Evolutionary conservation across 345 rosid species (phyloP).

Genomic region (Melaleuca alternifolia): DNA sequence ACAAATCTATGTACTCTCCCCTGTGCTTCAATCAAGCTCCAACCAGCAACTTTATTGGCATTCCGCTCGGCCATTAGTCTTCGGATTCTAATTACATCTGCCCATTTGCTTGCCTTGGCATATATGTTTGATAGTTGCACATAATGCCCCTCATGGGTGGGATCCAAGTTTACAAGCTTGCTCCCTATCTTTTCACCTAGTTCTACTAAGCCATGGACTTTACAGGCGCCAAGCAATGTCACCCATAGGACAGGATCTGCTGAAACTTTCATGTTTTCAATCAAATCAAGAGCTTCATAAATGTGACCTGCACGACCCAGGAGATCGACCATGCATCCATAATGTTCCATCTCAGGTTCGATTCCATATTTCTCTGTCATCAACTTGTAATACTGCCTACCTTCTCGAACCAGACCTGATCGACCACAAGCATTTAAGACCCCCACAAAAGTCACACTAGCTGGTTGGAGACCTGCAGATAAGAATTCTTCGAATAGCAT

Average conservation of each 20-base stretch:
- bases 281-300: conserved; percentile 7
- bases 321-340: conserved; percentile 23
- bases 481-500: conserved; percentile 4
- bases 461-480: conserved; percentile 9
- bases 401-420: conserved; percentile 10
- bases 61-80: conserved; percentile 7
- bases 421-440: conserved; percentile 16
- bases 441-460: conserved; percentile 13
- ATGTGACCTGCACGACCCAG: conserved; percentile 18
- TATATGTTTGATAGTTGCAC: conserved; percentile 16
- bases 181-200: conserved; percentile 9
- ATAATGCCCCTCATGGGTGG: conserved; percentile 13
- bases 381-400: conserved; percentile 7
- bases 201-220: conserved; percentile 13
- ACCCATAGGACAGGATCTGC: conserved; percentile 16
- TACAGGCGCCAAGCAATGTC: conserved; percentile 11
- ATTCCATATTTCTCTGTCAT: conserved; percentile 12
- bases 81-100: conserved; percentile 11
- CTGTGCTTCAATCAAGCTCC: conserved; percentile 18
- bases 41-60: conserved; percentile 12
- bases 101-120: conserved; percentile 18
- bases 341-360: conserved; percentile 20
- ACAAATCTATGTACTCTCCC: conserved; percentile 15
- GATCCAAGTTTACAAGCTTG: conserved; percentile 13
- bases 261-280: background rate